A percentile compares a stretch with the other conserved stretches of the same genome.
Conservation (phyloP, 495 filamentous ascomycete genomes). For the Talaromyces adpressus region DNA sequence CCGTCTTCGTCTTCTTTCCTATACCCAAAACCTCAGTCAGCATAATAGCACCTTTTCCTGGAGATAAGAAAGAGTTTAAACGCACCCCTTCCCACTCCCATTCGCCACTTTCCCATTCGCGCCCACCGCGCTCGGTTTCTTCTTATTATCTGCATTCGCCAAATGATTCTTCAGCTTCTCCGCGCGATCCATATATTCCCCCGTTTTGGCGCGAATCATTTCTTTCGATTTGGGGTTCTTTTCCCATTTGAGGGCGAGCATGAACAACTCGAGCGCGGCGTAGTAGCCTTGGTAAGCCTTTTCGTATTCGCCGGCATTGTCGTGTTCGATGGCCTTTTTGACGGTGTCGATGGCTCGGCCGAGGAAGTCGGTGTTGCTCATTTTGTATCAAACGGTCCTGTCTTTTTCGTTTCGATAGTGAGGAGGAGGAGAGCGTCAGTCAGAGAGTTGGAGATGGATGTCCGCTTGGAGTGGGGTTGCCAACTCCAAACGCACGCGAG, state of each 20-base stretch:
- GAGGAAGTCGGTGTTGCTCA: conserved; percentile 97
- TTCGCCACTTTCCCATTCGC: conserved; percentile 75
- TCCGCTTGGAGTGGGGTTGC: conserved; percentile 8
- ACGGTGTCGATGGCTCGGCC: conserved; percentile 91
- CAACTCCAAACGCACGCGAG: conserved; percentile 7
- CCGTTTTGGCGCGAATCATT: conserved; percentile 88
- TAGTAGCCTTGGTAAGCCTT: conserved; percentile 95
- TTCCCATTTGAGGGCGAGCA: conserved; percentile 97
- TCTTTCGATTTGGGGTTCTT: conserved; percentile 95
- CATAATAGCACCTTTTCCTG: neutral
- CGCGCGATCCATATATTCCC: conserved; percentile 95
- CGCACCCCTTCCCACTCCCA: conserved; percentile 61
- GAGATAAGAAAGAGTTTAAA: neutral
- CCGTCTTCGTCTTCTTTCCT: conserved; percentile 59
- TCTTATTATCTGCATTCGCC: conserved; percentile 63
- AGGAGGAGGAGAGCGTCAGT: neutral
- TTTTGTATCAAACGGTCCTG: conserved; percentile 27
- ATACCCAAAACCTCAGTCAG: conserved; percentile 4
- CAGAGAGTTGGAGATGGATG: neutral
- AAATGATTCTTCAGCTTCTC: conserved; percentile 95
- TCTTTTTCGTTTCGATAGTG: neutral
- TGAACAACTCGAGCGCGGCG: conserved; percentile 86
- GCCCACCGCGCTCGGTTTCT: conserved; percentile 75
- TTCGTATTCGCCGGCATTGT: conserved; percentile 93
- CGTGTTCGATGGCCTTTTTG: conserved; percentile 92